Conservation (phyloP, 2,329 filamentous ascomycete species). For the Escovopsis weberi region DNA sequence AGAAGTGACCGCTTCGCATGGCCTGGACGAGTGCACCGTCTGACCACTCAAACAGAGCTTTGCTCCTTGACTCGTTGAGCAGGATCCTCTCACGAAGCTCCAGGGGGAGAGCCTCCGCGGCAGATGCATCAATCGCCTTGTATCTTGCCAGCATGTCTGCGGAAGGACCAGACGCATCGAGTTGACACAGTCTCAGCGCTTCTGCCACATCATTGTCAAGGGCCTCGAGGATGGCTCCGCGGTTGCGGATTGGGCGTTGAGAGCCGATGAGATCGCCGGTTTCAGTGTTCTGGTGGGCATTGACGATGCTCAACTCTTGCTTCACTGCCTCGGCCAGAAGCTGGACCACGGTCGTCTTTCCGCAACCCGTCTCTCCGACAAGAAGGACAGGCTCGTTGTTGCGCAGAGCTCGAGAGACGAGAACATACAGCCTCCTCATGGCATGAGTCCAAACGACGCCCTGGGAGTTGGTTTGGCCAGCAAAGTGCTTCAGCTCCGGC, state of each 20-base stretch:
- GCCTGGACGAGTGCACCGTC: conserved; percentile 88
- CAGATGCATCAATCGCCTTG: conserved; percentile 29
- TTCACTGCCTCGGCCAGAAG: conserved; percentile 68
- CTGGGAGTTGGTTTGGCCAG: conserved; percentile 34
- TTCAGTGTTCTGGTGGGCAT: conserved; percentile 96
- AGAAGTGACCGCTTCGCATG: conserved; percentile 81
- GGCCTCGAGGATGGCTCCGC: conserved; percentile 53
- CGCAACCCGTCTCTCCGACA: conserved; percentile 92
- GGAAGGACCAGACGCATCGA: conserved; percentile 22
- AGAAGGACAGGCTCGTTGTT: conserved; percentile 91
- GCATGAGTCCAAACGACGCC: conserved; percentile 87
- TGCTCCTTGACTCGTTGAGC: conserved; percentile 45
- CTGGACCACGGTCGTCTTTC: conserved; percentile 94
- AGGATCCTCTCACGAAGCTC: conserved; percentile 32
- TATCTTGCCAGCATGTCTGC: conserved; percentile 47
- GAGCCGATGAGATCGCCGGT: conserved; percentile 95
- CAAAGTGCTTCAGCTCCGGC: conserved; percentile 38
- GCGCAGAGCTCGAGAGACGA: conserved; percentile 72
- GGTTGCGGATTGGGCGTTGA: conserved; percentile 80
- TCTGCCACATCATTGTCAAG: conserved; percentile 46
- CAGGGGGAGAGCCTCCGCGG: conserved; percentile 32
- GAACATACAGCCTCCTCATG: conserved; percentile 80
- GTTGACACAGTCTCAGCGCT: conserved; percentile 27
- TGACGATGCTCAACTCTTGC: conserved; percentile 74
- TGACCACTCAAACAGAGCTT: conserved; percentile 89